Percentiles rank a stretch among this genome's conserved stretches.
These are phyloP conservation scores for Colletotrichum gigasporum DNA, from an alignment of 2,329 filamentous ascomycete genomes.

Conservation along the genomic window DNA sequence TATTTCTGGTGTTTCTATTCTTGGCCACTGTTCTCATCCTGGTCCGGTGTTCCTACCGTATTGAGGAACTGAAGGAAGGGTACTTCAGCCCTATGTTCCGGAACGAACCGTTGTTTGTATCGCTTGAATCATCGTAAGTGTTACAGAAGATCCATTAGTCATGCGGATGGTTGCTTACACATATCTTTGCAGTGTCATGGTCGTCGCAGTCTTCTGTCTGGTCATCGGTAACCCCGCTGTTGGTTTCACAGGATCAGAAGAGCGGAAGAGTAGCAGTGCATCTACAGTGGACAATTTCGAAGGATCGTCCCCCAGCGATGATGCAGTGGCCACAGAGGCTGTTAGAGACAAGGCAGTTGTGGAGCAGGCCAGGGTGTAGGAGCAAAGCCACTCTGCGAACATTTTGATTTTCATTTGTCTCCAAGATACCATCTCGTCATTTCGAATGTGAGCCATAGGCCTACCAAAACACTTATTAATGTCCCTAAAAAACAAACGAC, in stretches of 20 bases:
- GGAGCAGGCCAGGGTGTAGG: too few species aligned
- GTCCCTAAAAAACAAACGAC: too few species aligned
- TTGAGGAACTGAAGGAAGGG: constrained; percentile 66
- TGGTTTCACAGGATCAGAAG: not conserved
- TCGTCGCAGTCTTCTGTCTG: constrained; percentile 13
- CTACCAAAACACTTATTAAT: too few species aligned
- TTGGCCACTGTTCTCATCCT: constrained; percentile 65
- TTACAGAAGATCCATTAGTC: accelerated
- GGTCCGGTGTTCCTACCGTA: constrained; percentile 65
- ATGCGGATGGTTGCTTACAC: not conserved
- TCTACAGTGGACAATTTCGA: too few species aligned
- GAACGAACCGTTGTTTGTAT: constrained; percentile 54
- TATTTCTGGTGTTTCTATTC: constrained; percentile 59
- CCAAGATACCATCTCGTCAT: too few species aligned
- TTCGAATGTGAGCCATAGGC: too few species aligned
- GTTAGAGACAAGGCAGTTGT: too few species aligned
- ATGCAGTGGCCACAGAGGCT: too few species aligned
- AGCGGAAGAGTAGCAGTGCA: not conserved
- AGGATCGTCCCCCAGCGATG: too few species aligned
- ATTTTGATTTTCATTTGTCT: too few species aligned
- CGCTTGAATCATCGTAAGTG: constrained; percentile 48
- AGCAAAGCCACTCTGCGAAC: too few species aligned
- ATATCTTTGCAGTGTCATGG: constrained; percentile 10
- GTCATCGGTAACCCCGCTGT: constrained; percentile 23
- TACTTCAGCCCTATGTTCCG: constrained; percentile 59